Evolutionary conservation across 768 basidiomycete species (phyloP).

Genomic region (Brasilioporus rufonigricans): DNA sequence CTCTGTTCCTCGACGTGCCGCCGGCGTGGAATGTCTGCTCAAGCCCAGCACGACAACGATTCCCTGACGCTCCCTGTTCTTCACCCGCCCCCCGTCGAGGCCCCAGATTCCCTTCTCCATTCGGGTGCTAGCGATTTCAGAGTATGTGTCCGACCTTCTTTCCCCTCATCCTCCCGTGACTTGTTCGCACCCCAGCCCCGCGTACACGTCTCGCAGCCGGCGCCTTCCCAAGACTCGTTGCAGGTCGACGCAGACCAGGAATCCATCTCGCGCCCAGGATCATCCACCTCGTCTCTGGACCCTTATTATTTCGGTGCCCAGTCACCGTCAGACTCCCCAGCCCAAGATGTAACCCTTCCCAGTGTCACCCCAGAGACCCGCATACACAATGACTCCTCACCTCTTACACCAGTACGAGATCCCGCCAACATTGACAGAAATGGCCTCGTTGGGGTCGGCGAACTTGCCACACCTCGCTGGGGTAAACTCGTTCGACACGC

Average conservation of each 20-base stretch:
- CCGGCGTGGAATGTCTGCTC: constrained; percentile 37
- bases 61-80: constrained; percentile 19
- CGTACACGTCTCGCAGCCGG: constrained; percentile 46
- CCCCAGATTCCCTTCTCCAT: constrained; percentile 34
- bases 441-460: constrained; percentile 90
- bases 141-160: constrained; percentile 7
- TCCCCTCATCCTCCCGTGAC: neutral
- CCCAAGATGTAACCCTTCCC: constrained; percentile 36
- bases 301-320: constrained; percentile 83
- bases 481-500: constrained; percentile 48
- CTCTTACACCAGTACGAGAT: constrained; percentile 72
- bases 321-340: constrained; percentile 67
- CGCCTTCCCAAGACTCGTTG: constrained; percentile 28
- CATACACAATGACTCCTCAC: constrained; percentile 52
- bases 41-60: constrained; percentile 39
- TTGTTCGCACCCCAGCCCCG: constrained; percentile 36
- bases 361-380: constrained; percentile 65
- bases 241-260: constrained; percentile 45
- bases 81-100: constrained; percentile 40
- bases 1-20: no score
- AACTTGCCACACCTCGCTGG: constrained; percentile 97
- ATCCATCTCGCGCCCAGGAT: constrained; percentile 59
- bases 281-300: constrained; percentile 79
- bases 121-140: constrained; percentile 5
- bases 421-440: constrained; percentile 81